Evolutionary conservation across 2,329 filamentous ascomycete species (phyloP), one percentile per base, ranked within the genome.

Genomic region (Clarireedia monteithiana): DNA sequence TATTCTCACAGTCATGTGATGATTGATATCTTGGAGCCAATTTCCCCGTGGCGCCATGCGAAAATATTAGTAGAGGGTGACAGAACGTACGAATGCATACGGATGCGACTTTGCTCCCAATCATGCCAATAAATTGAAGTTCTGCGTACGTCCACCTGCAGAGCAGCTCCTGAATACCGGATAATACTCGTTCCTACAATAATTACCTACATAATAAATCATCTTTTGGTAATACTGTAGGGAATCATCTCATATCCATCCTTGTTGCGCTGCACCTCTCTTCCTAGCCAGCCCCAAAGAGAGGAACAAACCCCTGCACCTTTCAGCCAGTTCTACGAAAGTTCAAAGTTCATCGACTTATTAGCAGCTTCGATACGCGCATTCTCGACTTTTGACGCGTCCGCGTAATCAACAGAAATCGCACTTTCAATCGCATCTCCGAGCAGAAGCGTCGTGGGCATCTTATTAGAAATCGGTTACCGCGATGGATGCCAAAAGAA

Each of bases 401-500:
- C 47, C 10, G 26, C n/a, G 40, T 44, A 34, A 42, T 44, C 39
- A 12, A 45, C 44, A 55, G 45, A 40, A 45, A 30, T 27, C 49
- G 36, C 55, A 51, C 58, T 60, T 58, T 23, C 42, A 45, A 20
- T 44, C 44, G 15, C 50, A 38, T 50, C n/a, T 27, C 48, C 20
- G 50, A 17, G 15, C 48, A 20, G 34, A 48, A 44, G 38, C 6
- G 5, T 23, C 24, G 46, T 12, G 47, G 24, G 23, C 36, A 50
- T 30, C 39, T 17, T 34, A 44, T 42, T 26, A 20, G 9, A 12
- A 10, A 38, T 17, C 27, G 27, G 24, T 48, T 55, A 55, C 44
- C 12, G 64, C 55, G 58, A 70, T 70, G 68, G 67, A 68, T 47
- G 60, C 73, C 61, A 85, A 84, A 74, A 78, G 81, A 70, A 83